phyloP scores from a whole-genome alignment of 2,329 filamentous ascomycete genomes.

The Neobulgaria alba region DNA sequence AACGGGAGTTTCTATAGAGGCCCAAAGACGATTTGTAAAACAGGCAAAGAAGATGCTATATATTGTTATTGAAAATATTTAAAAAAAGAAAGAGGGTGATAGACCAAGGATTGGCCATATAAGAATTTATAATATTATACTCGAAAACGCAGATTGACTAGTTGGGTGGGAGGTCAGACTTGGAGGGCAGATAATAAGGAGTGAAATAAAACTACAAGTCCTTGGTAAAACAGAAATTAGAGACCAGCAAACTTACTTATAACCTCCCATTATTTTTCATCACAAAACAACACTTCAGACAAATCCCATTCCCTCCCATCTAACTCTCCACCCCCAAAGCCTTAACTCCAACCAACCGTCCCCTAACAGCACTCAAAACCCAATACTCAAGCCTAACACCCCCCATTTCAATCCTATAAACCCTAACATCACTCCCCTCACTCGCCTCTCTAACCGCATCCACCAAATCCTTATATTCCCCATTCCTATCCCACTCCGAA shows the following conservation, averaged over 20 bases:
- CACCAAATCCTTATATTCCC: constrained; percentile 60
- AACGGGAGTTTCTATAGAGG: too few relatives aligned
- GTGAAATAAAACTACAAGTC: too few relatives aligned
- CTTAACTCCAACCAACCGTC: constrained; percentile 67
- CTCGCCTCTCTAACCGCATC: constrained; percentile 58
- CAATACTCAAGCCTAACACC: constrained; percentile 68
- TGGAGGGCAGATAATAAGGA: too few relatives aligned
- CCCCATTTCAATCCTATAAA: constrained; percentile 62
- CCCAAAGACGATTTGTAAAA: too few relatives aligned
- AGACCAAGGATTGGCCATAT: too few relatives aligned
- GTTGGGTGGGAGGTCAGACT: too few relatives aligned
- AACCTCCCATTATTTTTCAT: background rate
- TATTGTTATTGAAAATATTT: too few relatives aligned
- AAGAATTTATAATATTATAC: too few relatives aligned
- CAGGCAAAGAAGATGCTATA: too few relatives aligned
- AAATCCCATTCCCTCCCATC: background rate
- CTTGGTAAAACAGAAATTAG: background rate
- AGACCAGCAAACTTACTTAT: background rate
- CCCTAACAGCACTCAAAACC: constrained; percentile 56
- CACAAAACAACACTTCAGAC: too few relatives aligned
- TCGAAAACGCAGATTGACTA: too few relatives aligned
- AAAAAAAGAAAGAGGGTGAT: too few relatives aligned
- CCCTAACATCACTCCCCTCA: constrained; percentile 58
- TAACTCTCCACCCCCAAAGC: constrained; percentile 68
- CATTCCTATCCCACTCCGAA: constrained; percentile 63